Evolutionary conservation across 2,329 filamentous ascomycete species (phyloP), one percentile per base, ranked within the genome.

Genomic region (Scedosporium apiospermum): DNA sequence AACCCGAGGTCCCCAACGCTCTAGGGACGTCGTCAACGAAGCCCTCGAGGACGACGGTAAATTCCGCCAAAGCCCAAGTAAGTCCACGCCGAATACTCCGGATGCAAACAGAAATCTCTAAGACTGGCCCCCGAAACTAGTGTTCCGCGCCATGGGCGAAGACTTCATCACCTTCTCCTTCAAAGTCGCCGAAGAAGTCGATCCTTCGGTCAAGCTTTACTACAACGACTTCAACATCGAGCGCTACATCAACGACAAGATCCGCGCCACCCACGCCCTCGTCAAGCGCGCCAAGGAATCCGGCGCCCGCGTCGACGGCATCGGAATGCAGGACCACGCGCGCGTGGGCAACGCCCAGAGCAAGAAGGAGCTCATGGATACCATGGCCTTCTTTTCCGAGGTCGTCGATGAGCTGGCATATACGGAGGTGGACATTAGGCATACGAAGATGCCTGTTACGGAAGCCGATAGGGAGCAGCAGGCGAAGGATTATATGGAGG

Each of bases 251-350:
- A 61, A 61, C 60, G 60, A 61, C 49, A 80, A 81, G 70, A 72
- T 74, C 18, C 72, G 72, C 18, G 70, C 68, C 1, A 72, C 74
- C 3, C 65, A 75, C 6, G 69, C 72, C 16, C 74, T 81, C 23
- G 72, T 80, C 57, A 66, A 69, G 51, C 66, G 73, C 3, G 65
- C 79, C 49, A 68, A 76, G 65, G 66, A 68, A 16, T 73, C 77
- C 10, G 78, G 79, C 38, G 75, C 76, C 55, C 78, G 77, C 62
- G 83, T 85, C 66, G 79, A 85, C 65, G 82, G 82, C 49, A 76
- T 85, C 3, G 82, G 83, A 14, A 71, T 84, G 64, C 81, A 86
- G 68, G 76, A 72, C 3, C 83, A 86, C 70, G 78, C 84, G 64
- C 78, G 80, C 65, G 78, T 80, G 6, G 80, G 81, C 65, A 68